These are phyloP conservation scores for Zopfia rhizophila DNA, from an alignment of 2,329 filamentous ascomycete species.

Conservation along the genomic window DNA sequence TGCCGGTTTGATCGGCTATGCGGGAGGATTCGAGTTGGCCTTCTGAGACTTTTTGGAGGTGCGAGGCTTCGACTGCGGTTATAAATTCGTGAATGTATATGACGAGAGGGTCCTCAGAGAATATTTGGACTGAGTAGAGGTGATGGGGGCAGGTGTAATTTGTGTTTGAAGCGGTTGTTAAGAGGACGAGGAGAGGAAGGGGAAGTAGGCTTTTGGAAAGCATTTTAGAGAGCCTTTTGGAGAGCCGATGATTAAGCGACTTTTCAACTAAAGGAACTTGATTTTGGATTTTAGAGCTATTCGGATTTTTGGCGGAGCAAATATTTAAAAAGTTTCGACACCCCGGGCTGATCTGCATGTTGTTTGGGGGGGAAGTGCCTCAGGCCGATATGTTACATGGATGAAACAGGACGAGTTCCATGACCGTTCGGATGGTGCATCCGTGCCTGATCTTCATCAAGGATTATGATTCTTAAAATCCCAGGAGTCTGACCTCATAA, in stretches of 20 bases:
- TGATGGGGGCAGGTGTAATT: conserved; percentile 47
- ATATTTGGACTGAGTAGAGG: conserved; percentile 57
- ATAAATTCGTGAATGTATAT: conserved; percentile 67
- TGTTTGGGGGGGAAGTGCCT: conserved; percentile 9
- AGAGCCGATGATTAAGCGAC: too few relatives aligned
- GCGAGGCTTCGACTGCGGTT: conserved; percentile 58
- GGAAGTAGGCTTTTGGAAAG: conserved; percentile 15
- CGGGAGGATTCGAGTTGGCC: conserved; percentile 28
- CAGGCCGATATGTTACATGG: conserved; percentile 8
- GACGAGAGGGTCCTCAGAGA: conserved; percentile 64
- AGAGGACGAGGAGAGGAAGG: conserved; percentile 16
- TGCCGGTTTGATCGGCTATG: conserved; percentile 33
- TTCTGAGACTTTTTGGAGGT: conserved; percentile 63
- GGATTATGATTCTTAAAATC: conserved; percentile 8
- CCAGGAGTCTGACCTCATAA: too few relatives aligned
- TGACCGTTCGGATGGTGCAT: conserved; percentile 17
- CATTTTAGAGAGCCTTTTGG: too few relatives aligned
- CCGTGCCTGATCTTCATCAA: conserved; percentile 24
- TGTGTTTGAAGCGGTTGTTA: conserved; percentile 12
- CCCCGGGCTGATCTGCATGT: conserved; percentile 16
- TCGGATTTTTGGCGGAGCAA: too few relatives aligned
- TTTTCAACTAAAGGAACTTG: too few relatives aligned
- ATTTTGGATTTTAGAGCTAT: too few relatives aligned
- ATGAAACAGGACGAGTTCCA: conserved; percentile 30
- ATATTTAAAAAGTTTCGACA: too few relatives aligned